phyloP scores from a whole-genome alignment of 176 grass and related monocot genomes.

The Oropetium thomaeum region DNA sequence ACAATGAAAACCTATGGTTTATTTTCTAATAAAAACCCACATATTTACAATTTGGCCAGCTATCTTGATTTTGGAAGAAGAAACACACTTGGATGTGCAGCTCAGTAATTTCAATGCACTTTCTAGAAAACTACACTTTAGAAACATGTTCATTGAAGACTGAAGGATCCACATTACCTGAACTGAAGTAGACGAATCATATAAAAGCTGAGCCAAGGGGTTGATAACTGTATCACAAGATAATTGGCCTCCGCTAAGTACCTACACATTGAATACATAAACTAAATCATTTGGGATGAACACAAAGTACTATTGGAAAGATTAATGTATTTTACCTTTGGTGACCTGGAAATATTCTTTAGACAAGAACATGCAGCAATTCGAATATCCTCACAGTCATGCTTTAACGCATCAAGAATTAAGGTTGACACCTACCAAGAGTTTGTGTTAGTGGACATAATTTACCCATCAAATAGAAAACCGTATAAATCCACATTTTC shows the following conservation, averaged over 20 bases:
- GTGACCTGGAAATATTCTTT: constrained; percentile 93
- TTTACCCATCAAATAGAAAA: neutral
- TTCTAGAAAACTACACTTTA: constrained; percentile 2
- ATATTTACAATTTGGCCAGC: neutral
- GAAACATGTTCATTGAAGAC: constrained; percentile 1
- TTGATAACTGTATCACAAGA: constrained; percentile 63
- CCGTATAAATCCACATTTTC: constrained; percentile 12
- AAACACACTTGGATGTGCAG: constrained; percentile 15
- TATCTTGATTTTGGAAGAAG: constrained; percentile 19
- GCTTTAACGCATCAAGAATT: constrained; percentile 80
- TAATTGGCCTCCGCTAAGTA: constrained; percentile 78
- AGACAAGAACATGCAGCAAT: constrained; percentile 82
- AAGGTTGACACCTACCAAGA: constrained; percentile 64
- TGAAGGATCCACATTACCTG: constrained; percentile 58
- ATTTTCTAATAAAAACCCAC: neutral
- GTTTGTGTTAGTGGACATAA: constrained; percentile 15
- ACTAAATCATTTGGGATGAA: constrained; percentile 28
- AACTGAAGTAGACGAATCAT: constrained; percentile 70
- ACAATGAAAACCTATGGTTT: constrained; percentile 7
- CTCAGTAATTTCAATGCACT: neutral
- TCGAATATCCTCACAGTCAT: constrained; percentile 78
- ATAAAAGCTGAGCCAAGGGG: constrained; percentile 73
- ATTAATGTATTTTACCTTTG: constrained; percentile 56
- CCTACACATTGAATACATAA: constrained; percentile 56
- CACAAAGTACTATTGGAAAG: constrained; percentile 20